phyloP scores from a whole-genome alignment of 768 basidiomycete genomes.

The Suillus subaureus region DNA sequence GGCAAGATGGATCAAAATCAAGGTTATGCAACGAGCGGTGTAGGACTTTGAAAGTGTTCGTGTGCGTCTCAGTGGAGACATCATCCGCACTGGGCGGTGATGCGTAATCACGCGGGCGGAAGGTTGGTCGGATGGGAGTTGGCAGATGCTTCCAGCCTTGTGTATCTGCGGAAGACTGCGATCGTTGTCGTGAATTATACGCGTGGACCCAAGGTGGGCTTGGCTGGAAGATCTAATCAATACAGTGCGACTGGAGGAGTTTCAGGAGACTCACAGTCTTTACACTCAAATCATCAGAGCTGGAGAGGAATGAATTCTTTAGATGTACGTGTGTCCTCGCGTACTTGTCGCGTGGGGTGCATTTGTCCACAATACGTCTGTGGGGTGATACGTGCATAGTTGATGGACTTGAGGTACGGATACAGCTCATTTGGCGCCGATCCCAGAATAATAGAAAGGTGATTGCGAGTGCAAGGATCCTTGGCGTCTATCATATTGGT shows the following conservation, averaged over 20 bases:
- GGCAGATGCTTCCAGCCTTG: constrained; percentile 34
- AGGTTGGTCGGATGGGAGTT: constrained; percentile 35
- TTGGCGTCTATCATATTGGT: background rate
- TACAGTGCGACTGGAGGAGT: background rate
- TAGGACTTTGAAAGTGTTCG: constrained; percentile 33
- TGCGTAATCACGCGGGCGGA: constrained; percentile 37
- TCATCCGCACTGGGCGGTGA: constrained; percentile 33
- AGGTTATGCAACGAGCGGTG: constrained; percentile 37
- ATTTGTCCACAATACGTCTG: constrained; percentile 35
- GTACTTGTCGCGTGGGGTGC: constrained; percentile 37
- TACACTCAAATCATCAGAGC: constrained; percentile 31
- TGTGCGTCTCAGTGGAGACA: constrained; percentile 26
- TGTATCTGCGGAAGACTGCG: constrained; percentile 35
- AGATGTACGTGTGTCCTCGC: constrained; percentile 33
- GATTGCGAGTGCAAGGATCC: background rate
- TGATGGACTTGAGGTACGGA: background rate
- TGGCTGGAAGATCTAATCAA: constrained; percentile 20
- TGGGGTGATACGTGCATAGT: constrained; percentile 24
- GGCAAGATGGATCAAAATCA: constrained; percentile 43
- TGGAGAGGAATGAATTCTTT: constrained; percentile 27
- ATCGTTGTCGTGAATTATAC: constrained; percentile 29
- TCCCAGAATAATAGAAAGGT: background rate
- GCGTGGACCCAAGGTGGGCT: constrained; percentile 12
- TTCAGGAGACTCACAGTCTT: constrained; percentile 18
- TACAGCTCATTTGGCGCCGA: background rate